Base-by-base conservation (phyloP, 345 rosid genomes). In the Nephelium lappaceum region DNA sequence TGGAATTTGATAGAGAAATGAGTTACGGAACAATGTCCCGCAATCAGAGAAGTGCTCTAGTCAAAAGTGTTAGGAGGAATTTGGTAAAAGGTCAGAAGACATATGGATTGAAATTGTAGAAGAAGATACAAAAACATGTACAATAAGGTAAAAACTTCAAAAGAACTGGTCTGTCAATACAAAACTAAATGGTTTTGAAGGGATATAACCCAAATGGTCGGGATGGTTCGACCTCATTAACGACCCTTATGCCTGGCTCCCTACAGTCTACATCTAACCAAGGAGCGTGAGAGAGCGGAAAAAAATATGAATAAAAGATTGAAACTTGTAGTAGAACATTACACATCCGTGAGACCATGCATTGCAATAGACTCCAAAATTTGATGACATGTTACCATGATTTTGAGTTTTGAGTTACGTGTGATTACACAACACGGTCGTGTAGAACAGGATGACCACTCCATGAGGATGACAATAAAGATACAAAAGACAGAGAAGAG, bases 111-210 rank as follows among this genome's bases (percentile, higher is more conserved):
- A 43, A 61, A 24, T 42, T 60, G 38, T 42, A 25, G 57, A 8
- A 42, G 57, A 62, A 39, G 18, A 72, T 21, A n/a, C 3, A 4
- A 71, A 0, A 8, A 0, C 27, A 8, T 12, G 18, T 23, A 31
- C 62, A 12, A 74, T 39, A 24, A 61, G 39, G 47, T 14, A 74
- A 41, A 42, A 58, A 18, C n/a, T 57, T 19, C 62, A 57, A 57
- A n/a, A 57, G 62, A 57, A 57, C 2, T 57, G 62, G n/a, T 57
- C 11, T 57, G 57, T 14, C 57, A 51, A 51, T 41, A 41, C 57
- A 55, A 65, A 65, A 65, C 19, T 18, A 31, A 65, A 31, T 65
- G 69, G 69, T 36, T 65, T 18, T 65, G n/a, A 31, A 51, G 69
- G 43, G 19, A 65, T 16, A 38, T 4, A 27, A 65, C 69, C 19